Base-by-base conservation (phyloP, 805 yeast species). In the Saturnispora mendoncae region DNA sequence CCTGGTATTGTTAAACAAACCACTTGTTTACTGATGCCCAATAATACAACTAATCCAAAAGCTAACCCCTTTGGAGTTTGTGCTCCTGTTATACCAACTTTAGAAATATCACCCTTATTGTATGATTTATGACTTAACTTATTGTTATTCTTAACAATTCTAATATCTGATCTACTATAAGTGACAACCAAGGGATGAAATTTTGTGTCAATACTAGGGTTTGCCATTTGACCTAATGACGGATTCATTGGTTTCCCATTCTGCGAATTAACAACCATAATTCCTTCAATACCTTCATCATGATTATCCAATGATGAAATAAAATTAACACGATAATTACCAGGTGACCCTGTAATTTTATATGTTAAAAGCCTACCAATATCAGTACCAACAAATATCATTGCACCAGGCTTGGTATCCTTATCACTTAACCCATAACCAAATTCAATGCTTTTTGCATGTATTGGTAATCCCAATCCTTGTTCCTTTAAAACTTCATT, bases 301-400 rank as follows among this genome's bases (percentile, higher is more conserved):
- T 74, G 72, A 0, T 75, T 64, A 30, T 68, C 69, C 5, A 72
- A 60, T 0, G 62, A 56, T 30, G 68, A 79, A 6, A 73, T 65
- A 43, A 69, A 69, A 20, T 69, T 69, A 0, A 76, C 82, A 23
- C 65, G 62, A 54, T 78, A 86, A 38, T 76, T 65, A 0, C 90
- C 92, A 5, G 67, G 68, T 34, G 69, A 60, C 1, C 94, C 94
- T 4, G 78, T 55, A 2, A 88, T 60, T 52, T 78, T 77, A 60
- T 72, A 84, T 0, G 77, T 68, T 21, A 80, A 46, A 10, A 86
- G 54, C 42, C 84, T 82, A 14, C 97, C 97, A 13, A 64, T 62
- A 42, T 76, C 73, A 0, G 95, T 82, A 19, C 97, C 97, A 10
- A 79, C 82, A 19, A 74, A 61, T 61, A 88, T 59, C 20, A 84